Base-by-base conservation (phyloP, 768 basidiomycete genomes). In the Antrodiella citrinella region DNA sequence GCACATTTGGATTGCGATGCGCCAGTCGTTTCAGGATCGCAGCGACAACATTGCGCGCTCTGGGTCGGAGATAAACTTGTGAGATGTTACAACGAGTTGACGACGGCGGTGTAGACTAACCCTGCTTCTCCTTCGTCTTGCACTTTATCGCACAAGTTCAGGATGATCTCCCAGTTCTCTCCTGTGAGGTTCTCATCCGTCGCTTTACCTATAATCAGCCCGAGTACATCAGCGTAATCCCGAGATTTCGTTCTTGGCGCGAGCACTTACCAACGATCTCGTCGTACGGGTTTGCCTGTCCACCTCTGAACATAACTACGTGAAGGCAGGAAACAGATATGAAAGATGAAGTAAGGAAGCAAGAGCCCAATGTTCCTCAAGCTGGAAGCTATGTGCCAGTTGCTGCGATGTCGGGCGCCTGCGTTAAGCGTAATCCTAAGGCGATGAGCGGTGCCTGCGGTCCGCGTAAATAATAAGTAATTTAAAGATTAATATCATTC, bases 101-200 rank as follows among this genome's bases (percentile, higher is more conserved):
- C 35, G 22, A 39, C 13, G 21, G 25, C 35, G 7, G 38, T 3
- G 47, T n/a, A 13, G 41, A 67, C 80, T 54, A 50, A 93, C 94
- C 94, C 94, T 44, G 76, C 68, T 62, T 85, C 81, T 2, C 90
- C 86, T 55, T 99, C 95, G 11, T 93, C 92, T 24, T 76, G 73
- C 4, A 99, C 93, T 68, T 96, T 96, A 72, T 99, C 96, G 59
- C 93, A 96, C n/a, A 98, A 67, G 59, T 88, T 91, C 45, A 97
- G 64, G 54, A 94, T 91, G 51, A 92, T 73, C 63, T 93, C 93
- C 96, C 96, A 99, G 67, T 96, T 90, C 70, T 96, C 95, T 49
- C 77, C 75, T 0, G 94, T 94, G 51, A 94, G 73, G 65, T 92
- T 93, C 78, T 98, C 96, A 65, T 94, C 91, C n/a, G 96, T 99